Base-by-base conservation (phyloP, 345 rosid species). In the Brassica juncea region DNA sequence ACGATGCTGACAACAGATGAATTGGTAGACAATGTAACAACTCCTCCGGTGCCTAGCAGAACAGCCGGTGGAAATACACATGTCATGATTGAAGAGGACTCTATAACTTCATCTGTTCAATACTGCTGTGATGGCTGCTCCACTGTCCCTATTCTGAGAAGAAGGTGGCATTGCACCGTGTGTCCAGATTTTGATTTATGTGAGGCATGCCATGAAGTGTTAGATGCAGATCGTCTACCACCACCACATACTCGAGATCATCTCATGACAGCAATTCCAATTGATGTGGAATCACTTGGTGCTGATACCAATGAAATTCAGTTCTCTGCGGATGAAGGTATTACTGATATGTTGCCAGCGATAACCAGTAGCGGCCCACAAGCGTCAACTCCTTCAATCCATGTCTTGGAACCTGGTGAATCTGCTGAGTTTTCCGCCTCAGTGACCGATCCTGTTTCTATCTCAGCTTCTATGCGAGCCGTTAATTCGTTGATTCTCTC, bases 91-190 rank as follows among this genome's bases (percentile, higher is more conserved):
- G 99, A 95, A 84, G 99, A 95, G 80, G 99, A 95, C 85, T 86
- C 98, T 70, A 89, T 89, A 73, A 86, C 98, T 30, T 93, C 99
- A 69, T 91, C 99, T 73, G 99, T 95, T 68, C 99, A 95, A 70
- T 95, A 93, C 82, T 90, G 97, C 82, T 95, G 99, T 86, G 99
- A 95, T 80, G 97, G 98, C 76, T 95, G 99, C 86, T 87, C 98
- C 80, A 95, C 97, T 2, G 99, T 93, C 61, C 99, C 99, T 49
- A 95, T 95, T 84, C 86, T 90, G 55, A 84, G 98, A 84, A 85
- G 92, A 74, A 91, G 99, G 84, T 95, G 99, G 99, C 99, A 95
- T 82, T 95, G 99, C 81, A 95, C 99, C 28, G 73, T 93, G 63
- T 95, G 99, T 82, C 94, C 98, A 44, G 99, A 95, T 87, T 95